Conservation (phyloP, 2,329 filamentous ascomycete genomes). For the Pseudocercospora pini-densiflorae region DNA sequence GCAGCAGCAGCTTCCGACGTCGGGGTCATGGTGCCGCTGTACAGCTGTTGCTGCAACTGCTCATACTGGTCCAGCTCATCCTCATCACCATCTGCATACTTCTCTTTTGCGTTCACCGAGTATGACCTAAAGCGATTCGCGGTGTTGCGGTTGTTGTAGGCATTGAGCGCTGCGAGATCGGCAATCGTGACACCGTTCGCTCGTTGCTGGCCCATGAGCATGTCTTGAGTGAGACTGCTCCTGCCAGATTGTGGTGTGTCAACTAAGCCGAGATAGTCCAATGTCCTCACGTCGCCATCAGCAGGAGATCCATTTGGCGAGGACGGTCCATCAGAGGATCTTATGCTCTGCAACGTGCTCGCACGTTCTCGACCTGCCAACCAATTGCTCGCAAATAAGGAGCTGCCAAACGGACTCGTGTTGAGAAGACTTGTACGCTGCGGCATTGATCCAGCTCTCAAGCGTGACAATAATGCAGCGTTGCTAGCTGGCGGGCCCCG, state of each 20-base stretch:
- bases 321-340: slow-evolving; percentile 82
- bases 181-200: slow-evolving; percentile 63
- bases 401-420: slow-evolving; percentile 77
- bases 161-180: slow-evolving; percentile 74
- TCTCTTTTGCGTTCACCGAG: slow-evolving; percentile 98
- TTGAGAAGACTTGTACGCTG: slow-evolving; percentile 75
- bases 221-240: slow-evolving; percentile 70
- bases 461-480: slow-evolving; percentile 78
- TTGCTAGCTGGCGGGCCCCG: slow-evolving; percentile 60
- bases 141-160: slow-evolving; percentile 72
- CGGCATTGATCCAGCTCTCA: slow-evolving; percentile 92
- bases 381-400: slow-evolving; percentile 88
- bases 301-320: slow-evolving; percentile 84
- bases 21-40: slow-evolving; percentile 65
- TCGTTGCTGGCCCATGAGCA: slow-evolving; percentile 56
- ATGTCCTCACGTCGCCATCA: slow-evolving; percentile 87
- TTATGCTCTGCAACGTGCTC: slow-evolving; percentile 86
- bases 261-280: slow-evolving; percentile 94
- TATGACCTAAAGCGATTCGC: slow-evolving; percentile 93
- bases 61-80: slow-evolving; percentile 55
- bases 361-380: slow-evolving; percentile 78
- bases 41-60: slow-evolving; percentile 58
- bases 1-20: slow-evolving; percentile 62
- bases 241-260: slow-evolving; percentile 85
- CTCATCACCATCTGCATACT: slow-evolving; percentile 87